Percentiles rank a stretch among this genome's conserved stretches.
Evolutionary conservation across 768 basidiomycete genomes (phyloP).

Genomic region (Boletus rubescentipes): DNA sequence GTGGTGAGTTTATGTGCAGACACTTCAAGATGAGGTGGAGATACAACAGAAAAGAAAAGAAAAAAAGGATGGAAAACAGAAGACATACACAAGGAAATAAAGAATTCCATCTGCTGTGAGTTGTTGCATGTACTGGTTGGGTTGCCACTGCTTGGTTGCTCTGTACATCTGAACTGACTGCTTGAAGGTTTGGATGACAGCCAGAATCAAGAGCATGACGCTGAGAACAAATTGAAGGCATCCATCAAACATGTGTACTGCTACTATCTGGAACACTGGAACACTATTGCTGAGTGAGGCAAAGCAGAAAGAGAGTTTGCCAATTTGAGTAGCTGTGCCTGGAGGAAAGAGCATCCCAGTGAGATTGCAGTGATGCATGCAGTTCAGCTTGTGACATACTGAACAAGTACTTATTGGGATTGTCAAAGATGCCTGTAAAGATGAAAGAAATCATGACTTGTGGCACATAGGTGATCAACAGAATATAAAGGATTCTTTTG

Average conservation of each 20-base stretch:
- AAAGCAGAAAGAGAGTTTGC: not conserved
- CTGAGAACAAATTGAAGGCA: not conserved
- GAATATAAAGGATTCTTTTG: conserved; percentile 1
- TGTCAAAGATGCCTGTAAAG: not conserved
- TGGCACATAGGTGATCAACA: conserved; percentile 3
- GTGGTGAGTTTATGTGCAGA: not conserved
- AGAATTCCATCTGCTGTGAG: conserved; percentile 2
- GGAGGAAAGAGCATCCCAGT: not conserved
- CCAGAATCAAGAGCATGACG: not conserved
- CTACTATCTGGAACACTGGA: not conserved
- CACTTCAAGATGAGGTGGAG: too few relatives aligned
- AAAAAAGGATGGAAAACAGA: conserved; percentile 19
- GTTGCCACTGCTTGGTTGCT: not conserved
- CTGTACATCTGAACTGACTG: conserved; percentile 1
- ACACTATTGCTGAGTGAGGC: not conserved
- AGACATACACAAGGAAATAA: conserved; percentile 12
- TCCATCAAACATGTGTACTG: not conserved
- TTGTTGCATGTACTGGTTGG: not conserved
- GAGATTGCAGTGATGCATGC: not conserved
- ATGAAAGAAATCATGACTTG: not conserved
- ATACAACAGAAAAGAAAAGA: not conserved
- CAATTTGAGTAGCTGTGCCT: not conserved
- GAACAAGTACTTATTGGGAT: conserved; percentile 1
- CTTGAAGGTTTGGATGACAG: not conserved
- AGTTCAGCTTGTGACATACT: not conserved